Evolutionary conservation across 306 rosid species (phyloP), one percentile per base, ranked within the genome.

Genomic region (Cajanus cajan): DNA sequence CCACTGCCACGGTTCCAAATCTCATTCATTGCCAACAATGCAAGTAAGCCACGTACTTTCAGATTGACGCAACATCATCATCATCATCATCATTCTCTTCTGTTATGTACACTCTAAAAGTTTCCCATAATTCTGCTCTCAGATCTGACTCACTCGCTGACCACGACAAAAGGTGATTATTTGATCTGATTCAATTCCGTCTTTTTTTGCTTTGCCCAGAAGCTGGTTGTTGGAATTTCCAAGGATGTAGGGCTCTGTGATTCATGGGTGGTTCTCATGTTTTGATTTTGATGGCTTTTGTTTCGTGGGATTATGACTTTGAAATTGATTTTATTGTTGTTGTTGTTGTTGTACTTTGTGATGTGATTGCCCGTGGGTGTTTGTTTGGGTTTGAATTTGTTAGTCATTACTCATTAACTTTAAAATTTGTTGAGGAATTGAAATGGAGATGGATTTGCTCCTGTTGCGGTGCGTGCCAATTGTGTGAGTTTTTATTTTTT

Each of bases 101-200:
- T 80, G 71, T 75, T 78, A 80, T 76, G 85, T 71, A 64, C 80
- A 22, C 79, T 52, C 44, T n/a, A 10, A 85, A 24, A 67, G 58
- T 21, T 68, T 40, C 83, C 59, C 80, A 15, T 37, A 40, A 58
- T 76, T 66, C 74, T 73, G 34, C 51, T 68, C 58, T 77, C 82
- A 83, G 89, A 86, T 86, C 89, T 85, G 73, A 80, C 65, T 63
- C 40, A 68, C 41, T 18, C 31, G 14, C 76, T 71, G 61, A 52
- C 68, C 61, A 7, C 61, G 62, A 21, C 59, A 43, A 28, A 64
- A 8, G 87, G 83, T 80, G 40, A 73, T 47, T 72, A 15, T 62
- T 54, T 72, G 50, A 68, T 85, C 86, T 69, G 69, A 78, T 78
- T 83, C 80, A 24, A 36, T 34, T 61, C n/a, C 19, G n/a, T n/a